Evolutionary conservation across 2,329 filamentous ascomycete genomes (phyloP), one percentile per base, ranked within the genome.

Genomic region (Iodosphaeria phyllophila): DNA sequence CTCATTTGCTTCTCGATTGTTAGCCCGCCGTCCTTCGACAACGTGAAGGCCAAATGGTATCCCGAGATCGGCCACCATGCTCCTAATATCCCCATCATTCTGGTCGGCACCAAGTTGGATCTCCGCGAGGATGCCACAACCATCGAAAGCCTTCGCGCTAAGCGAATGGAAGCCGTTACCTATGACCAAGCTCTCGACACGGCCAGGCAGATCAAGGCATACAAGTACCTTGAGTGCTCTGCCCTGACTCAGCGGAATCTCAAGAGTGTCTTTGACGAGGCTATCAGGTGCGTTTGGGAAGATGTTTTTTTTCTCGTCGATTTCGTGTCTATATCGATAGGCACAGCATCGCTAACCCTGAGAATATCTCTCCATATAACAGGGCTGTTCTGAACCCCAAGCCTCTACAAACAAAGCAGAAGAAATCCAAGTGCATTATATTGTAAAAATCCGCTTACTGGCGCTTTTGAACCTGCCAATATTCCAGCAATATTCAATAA

Each of bases 31-130:
- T 93, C 86, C 16, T 95, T 93, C 46, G 89, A 95, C 56, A 98
- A 98, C 70, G 86, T 98, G 48, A 89, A 83, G 58, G 84, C 84
- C 32, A 98, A 95, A 83, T 95, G 86, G 86, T 86, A 76, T 53
- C 86, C 89, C 29, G 86, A 98, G 52, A 95, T 95, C 46, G 82
- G 91, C 42, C 86, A 95, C 44, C 86, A 95, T 50, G 86, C 86
- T 13, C 89, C 86, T 18, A 79, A 78, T 47, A 84, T 93, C 27
- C 86, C 86, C 30, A 92, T 95, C 51, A 92, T 95, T 46, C 69
- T 95, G 25, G 89, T 95, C 40, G 86, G 86, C 37, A 95, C 86
- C 41, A 95, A 95, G 66, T 69, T 95, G 32, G 86, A 95, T 60
- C 60, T 95, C 49, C 70, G 86, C 52, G 86, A 95, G 48, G 84